Base-by-base conservation (phyloP, 495 filamentous ascomycete species). In the Podospora conica region DNA sequence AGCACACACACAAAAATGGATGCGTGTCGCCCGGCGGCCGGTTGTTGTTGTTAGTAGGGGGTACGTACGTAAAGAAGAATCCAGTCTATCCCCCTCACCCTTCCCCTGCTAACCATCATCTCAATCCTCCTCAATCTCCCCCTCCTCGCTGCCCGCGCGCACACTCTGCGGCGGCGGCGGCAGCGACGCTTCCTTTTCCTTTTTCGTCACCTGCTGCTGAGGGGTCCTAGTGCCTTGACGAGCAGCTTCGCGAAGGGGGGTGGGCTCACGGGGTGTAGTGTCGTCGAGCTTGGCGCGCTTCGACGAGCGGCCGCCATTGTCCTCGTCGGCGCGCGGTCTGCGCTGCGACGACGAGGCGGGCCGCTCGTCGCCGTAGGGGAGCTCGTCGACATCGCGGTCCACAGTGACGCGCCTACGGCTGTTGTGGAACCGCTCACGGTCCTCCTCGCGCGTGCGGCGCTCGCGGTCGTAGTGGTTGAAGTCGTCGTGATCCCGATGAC, bases 121-220 rank as follows among this genome's bases (percentile, higher is more conserved):
- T 61, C 24, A 92, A 68, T 96, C 92, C 79, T 97, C 95, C 74
- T 96, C 95, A 69, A 98, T 97, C 80, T 98, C 95, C 25, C 95
- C 95, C 77, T 98, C 95, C 78, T 98, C 95, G 70, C 95, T 98
- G 33, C 96, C 95, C 53, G 88, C 90, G 71, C 90, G 87, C 22
- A 91, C 84, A 56, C 74, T 77, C 2, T n/a, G n/a, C n/a, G n/a
- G n/a, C n/a, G n/a, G n/a, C n/a, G n/a, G n/a, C n/a, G n/a, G n/a
- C n/a, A n/a, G n/a, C n/a, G n/a, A n/a, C n/a, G n/a, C n/a, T 66
- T 91, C 85, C 64, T 93, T 89, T 66, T 91, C 85, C 69, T 87
- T 85, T 27, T 79, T 15, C 15, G 15, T 15, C 18, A 7, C 40
- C 40, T 48, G 40, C 40, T 48, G 40, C 61, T 63, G 79, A 23